phyloP scores from a whole-genome alignment of 768 basidiomycete genomes.

The Ramaria sp. region DNA sequence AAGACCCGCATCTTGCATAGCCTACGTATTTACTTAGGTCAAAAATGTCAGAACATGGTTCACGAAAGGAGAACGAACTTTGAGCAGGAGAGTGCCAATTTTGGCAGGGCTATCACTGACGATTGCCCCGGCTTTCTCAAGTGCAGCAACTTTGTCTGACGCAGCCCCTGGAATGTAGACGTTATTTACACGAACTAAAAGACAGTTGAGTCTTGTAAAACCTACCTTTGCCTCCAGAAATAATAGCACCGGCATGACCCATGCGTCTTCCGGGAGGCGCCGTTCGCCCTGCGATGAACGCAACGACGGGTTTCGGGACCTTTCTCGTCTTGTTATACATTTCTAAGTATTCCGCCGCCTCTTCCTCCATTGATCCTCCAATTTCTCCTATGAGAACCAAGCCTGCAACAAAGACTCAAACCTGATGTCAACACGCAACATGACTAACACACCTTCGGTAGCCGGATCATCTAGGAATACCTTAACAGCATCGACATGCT shows the following conservation, averaged over 20 bases:
- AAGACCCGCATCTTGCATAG: constrained; percentile 62
- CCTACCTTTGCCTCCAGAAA: constrained; percentile 91
- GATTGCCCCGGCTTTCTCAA: constrained; percentile 84
- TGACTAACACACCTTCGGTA: constrained; percentile 60
- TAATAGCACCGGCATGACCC: constrained; percentile 98
- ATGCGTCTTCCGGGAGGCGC: constrained; percentile 97
- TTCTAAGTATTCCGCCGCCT: constrained; percentile 93
- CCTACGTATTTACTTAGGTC: no score
- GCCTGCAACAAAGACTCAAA: constrained; percentile 33
- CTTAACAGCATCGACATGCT: constrained; percentile 92
- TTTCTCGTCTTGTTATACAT: constrained; percentile 81
- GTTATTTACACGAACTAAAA: neutral
- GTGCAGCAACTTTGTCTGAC: constrained; percentile 82
- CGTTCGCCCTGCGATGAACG: constrained; percentile 95
- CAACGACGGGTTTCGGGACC: constrained; percentile 90
- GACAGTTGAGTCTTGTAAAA: neutral
- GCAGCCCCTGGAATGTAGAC: constrained; percentile 53
- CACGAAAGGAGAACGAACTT: constrained; percentile 37
- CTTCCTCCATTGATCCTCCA: constrained; percentile 98
- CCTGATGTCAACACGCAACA: neutral
- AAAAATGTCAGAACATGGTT: neutral
- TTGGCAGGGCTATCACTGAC: constrained; percentile 94
- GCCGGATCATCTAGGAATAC: constrained; percentile 91
- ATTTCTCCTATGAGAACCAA: constrained; percentile 99
- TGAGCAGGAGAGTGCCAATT: constrained; percentile 83